Percentiles rank a stretch among this genome's conserved stretches.
Conservation (phyloP, 306 rosid genomes). For the Arachis hypogaea region DNA sequence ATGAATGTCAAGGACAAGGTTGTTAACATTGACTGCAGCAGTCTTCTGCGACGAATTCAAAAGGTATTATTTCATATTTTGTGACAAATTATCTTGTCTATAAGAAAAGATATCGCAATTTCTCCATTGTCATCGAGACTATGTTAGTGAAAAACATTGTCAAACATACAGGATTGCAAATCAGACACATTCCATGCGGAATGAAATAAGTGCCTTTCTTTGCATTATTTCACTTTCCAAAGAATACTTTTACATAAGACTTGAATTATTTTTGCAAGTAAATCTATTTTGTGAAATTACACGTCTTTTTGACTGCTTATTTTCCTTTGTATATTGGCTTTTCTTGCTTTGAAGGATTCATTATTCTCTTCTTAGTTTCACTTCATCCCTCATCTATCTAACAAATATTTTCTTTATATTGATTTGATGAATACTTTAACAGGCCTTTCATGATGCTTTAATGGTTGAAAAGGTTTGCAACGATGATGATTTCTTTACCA, state of each 20-base stretch:
- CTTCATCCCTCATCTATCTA: neutral
- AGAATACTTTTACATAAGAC: neutral
- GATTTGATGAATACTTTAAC: too few species aligned
- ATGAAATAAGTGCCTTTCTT: neutral
- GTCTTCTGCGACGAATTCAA: constrained; percentile 63
- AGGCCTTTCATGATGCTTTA: constrained; percentile 43
- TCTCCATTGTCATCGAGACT: neutral
- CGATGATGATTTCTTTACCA: constrained; percentile 74
- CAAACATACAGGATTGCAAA: neutral
- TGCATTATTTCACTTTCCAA: neutral
- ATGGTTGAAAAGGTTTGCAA: constrained; percentile 65
- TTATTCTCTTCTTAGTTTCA: constrained; percentile 12
- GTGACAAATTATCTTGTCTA: constrained; percentile 20
- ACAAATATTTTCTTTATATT: neutral
- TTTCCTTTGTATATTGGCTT: neutral
- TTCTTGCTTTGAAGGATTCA: constrained; percentile 15
- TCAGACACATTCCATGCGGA: neutral
- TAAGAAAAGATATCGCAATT: constrained; percentile 26
- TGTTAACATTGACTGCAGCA: constrained; percentile 44
- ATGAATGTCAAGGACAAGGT: constrained; percentile 44
- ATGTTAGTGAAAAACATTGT: neutral
- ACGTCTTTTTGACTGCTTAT: constrained; percentile 18
- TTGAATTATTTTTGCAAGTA: constrained; percentile 7
- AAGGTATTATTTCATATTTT: constrained; percentile 53
- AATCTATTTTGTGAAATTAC: constrained; percentile 9